Evolutionary conservation across 441 rosid species (phyloP), one percentile per base, ranked within the genome.

Genomic region (Corymbia citriodora): DNA sequence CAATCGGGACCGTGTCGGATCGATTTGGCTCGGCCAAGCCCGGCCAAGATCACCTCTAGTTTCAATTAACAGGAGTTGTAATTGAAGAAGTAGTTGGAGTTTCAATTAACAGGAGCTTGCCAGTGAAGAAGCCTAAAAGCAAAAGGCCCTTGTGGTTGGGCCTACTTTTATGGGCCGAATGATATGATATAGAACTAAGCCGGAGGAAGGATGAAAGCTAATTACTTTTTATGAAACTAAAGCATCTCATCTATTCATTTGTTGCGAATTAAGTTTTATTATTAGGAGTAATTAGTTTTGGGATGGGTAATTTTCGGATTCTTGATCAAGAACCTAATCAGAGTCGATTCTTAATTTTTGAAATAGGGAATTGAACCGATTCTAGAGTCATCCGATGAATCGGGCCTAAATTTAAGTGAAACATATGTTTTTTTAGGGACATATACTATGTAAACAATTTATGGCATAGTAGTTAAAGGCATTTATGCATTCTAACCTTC

Each of bases 311-410:
- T 12, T 31, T 68, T 68, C 45, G 4, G 23, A 36, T 3, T 2
- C 27, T 10, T 3, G 8, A 19, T 72, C 0, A 14, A 15, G 33
- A 63, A 3, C 19, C 8, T 9, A 0, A 21, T 36, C 1, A 10
- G 4, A 36, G 29, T 19, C 14, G 16, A 27, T 72, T 33, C 82
- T 72, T 3, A 27, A 36, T 19, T 74, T 72, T 10, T 10, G 50
- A 2, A 40, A 74, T 36, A 1, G 0, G 2, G 16, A 3, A 40
- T 1, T 9, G 1, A 72, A 36, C 2, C 1, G 1, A 36, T 72
- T 36, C 16, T 6, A 7, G 4, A 29, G 29, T 36, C 0, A 0
- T 36, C 5, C 1, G 10, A 40, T 31, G 27, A 19, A 19, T 11
- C 2, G 5, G 15, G 29, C 29, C 0, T 74, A 10, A 72, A 70